Conservation (phyloP, 2,329 filamentous ascomycete species). For the Pseudogymnoascus sp. region DNA sequence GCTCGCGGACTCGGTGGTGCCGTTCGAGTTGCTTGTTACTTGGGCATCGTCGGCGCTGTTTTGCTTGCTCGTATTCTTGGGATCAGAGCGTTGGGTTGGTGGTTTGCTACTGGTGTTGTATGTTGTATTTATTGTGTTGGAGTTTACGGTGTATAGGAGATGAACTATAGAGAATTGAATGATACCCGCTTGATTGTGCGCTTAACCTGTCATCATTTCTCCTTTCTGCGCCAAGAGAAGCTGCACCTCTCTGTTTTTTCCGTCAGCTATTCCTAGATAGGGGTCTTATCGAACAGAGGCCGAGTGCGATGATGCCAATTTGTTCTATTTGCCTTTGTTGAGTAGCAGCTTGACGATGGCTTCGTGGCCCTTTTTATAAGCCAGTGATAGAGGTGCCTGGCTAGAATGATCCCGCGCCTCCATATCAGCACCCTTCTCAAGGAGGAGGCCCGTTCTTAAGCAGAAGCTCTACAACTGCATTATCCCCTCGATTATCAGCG, state of each 20-base stretch:
- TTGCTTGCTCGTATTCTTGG: slow-evolving; percentile 27
- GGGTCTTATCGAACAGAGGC: not conserved
- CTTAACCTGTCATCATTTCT: too few species aligned
- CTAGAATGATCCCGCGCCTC: not conserved
- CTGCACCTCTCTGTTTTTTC: not conserved
- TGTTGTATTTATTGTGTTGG: slow-evolving; percentile 23
- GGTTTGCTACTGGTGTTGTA: slow-evolving; percentile 26
- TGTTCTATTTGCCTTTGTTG: not conserved
- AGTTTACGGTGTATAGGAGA: not conserved
- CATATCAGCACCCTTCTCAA: not conserved
- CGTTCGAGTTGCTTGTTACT: slow-evolving; percentile 27
- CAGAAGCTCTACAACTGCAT: not conserved
- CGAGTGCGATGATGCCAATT: not conserved
- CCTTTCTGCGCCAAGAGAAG: too few species aligned
- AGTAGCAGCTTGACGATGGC: not conserved
- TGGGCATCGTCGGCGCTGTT: slow-evolving; percentile 26
- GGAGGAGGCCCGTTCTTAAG: not conserved
- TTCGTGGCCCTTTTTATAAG: not conserved
- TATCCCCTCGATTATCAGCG: not conserved
- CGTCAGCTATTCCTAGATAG: not conserved
- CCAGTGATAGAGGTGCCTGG: not conserved
- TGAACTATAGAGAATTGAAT: not conserved
- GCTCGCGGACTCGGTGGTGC: slow-evolving; percentile 22
- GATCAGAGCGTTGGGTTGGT: slow-evolving; percentile 30
- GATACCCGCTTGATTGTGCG: not conserved